Base-by-base conservation (phyloP, 2,329 filamentous ascomycete genomes). In the Ascochyta viciae-villosae region DNA sequence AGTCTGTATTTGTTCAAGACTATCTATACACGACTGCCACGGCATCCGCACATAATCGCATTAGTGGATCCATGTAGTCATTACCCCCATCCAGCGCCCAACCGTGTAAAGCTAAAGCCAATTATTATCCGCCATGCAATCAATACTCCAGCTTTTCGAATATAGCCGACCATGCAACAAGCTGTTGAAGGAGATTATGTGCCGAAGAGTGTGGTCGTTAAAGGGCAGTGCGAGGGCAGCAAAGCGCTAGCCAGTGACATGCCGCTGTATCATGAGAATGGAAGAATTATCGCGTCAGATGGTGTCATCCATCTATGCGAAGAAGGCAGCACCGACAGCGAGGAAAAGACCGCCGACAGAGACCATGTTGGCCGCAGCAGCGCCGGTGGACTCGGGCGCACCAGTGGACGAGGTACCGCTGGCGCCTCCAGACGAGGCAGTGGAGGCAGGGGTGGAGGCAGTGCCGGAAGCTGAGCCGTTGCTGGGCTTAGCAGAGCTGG, bases 331-430 rank as follows among this genome's bases (percentile, higher is more conserved):
- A 54, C 61, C 64, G 37, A 67, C 51, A 52, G 70, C 71, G 45
- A 72, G 26, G 50, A 63, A 64, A 23, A 73, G 52, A 23, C 63
- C 65, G 37, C 71, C 70, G 60, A 73, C 58, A 31, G 70, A 72
- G 63, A 64, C 62, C 46, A 69, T 55, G 64, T 66, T 71, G 63
- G 50, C 57, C 7, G 58, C 37, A 33, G 71, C 71, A 15, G 63
- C 72, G 57, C 67, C 69, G 24, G 60, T 63, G 10, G 58, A 46
- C 54, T 62, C 45, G 8, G 69, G 61, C 34, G 58, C 29, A 2
- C 46, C 39, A 9, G 53, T 43, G 51, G 45, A 54, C 16, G 50
- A 33, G 38, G 58, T 58, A 37, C 54, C 43, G 50, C 60, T 62
- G 42, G 57, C 50, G 29, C 57, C 38, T 15, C 43, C 39, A 27